Base-by-base conservation (phyloP, 2,329 filamentous ascomycete species). In the Mycogone perniciosa region DNA sequence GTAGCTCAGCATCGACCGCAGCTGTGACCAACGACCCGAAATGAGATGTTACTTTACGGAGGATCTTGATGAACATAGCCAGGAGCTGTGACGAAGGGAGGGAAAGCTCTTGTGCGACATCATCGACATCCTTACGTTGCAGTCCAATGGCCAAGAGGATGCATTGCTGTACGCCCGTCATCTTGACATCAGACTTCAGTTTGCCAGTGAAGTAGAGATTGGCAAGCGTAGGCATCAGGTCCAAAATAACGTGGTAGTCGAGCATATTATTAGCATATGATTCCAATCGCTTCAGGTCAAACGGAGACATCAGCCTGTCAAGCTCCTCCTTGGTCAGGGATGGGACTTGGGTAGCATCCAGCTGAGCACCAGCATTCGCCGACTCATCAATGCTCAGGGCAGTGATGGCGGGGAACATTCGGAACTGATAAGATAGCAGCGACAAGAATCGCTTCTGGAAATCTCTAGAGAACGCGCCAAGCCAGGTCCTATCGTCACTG, bases 211-310 rank as follows among this genome's bases (percentile, higher is more conserved):
- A 99, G 74, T 92, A 96, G 29, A 95, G 79, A 27, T 77, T 76
- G 1, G 93, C 86, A 56, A 99, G 83, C 1, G 77, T 80, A 0
- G 93, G 93, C 50, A 99, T 77, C 63, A 99, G 81, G 65, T 99
- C 95, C 30, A 97, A 79, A 50, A 99, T 93, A 59, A 96, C 91
- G 64, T 96, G 95, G 73, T 97, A 96, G 69, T 99, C 95, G 39
- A 99, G 82, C 79, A 96, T 88, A 70, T 95, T 96, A 70, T 95
- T 95, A 11, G 93, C 89, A 62, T 99, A 99, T 40, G 88, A 91
- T 65, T 96, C 92, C 3, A 99, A 77, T 30, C 93, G 85, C 74
- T 97, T 97, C 55, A 96, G 80, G 67, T 99, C 93, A 66, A 93
- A 97, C 0, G 93, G 91, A 4, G 88, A 89, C 67, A 99, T 80